Conservation (phyloP, 345 rosid species). For the Citrus maxima region DNA sequence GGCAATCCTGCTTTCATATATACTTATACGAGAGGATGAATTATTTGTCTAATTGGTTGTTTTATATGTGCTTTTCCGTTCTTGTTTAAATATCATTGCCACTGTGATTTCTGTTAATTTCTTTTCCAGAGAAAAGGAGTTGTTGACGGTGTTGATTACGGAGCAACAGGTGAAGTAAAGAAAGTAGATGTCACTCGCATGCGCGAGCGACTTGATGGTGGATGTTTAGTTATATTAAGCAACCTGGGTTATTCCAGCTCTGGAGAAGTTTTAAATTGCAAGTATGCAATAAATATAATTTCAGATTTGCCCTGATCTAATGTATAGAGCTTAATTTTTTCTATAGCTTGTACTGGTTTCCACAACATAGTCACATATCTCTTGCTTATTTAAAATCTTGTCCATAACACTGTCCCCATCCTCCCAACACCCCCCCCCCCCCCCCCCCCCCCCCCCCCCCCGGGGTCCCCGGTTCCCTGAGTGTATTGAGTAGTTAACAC, state of each 20-base stretch:
- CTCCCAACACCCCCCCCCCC: too few relatives aligned
- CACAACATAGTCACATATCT: not conserved
- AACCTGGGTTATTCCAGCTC: constrained; percentile 93
- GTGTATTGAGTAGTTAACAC: not conserved
- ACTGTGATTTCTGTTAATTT: constrained; percentile 10
- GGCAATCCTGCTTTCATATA: not conserved
- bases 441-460: not conserved
- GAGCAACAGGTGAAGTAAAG: constrained; percentile 95
- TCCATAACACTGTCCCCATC: too few relatives aligned
- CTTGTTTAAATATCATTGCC: not conserved
- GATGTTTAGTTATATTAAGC: constrained; percentile 76
- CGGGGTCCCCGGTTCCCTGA: too few relatives aligned
- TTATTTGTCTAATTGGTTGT: not conserved
- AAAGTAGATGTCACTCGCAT: constrained; percentile 81
- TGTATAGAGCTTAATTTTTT: not conserved
- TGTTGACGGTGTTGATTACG: constrained; percentile 90
- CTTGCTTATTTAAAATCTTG: not conserved
- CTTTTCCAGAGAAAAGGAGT: constrained; percentile 83
- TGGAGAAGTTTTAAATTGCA: constrained; percentile 98
- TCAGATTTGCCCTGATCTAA: not conserved
- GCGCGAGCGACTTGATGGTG: constrained; percentile 84
- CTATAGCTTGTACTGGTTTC: not conserved
- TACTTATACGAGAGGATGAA: not conserved
- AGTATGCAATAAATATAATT: constrained; percentile 44
- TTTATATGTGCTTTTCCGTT: not conserved